Evolutionary conservation across 2,329 filamentous ascomycete species (phyloP).

Genomic region (Bisporella sp.): DNA sequence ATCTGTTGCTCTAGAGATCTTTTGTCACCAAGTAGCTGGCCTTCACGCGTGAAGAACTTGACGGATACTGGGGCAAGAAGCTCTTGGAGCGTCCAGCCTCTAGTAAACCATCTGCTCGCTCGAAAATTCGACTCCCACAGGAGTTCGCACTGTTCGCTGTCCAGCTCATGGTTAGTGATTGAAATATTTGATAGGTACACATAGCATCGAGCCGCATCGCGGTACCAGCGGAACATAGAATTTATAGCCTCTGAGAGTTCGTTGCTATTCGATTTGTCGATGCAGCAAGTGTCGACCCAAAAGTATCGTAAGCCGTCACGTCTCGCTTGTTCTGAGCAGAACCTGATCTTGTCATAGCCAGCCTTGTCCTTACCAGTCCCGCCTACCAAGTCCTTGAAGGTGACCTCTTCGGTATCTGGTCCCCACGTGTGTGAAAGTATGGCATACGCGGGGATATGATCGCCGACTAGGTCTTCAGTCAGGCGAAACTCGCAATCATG

Average conservation of each 20-base stretch:
- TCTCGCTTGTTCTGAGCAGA: constrained; percentile 4
- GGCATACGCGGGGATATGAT: constrained; percentile 2
- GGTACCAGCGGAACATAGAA: neutral
- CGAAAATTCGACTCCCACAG: neutral
- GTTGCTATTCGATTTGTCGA: neutral
- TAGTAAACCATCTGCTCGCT: neutral
- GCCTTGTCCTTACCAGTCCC: constrained; percentile 3
- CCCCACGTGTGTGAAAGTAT: constrained; percentile 8
- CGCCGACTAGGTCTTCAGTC: constrained; percentile 2
- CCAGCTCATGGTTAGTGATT: neutral
- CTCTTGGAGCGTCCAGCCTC: neutral
- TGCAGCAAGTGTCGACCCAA: neutral
- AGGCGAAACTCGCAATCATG: constrained; percentile 1
- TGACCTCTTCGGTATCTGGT: constrained; percentile 5
- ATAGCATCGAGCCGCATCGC: too few species aligned
- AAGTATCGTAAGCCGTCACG: constrained; percentile 5
- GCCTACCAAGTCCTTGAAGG: neutral
- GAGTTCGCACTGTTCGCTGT: neutral
- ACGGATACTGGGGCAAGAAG: constrained; percentile 6
- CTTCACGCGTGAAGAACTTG: constrained; percentile 6
- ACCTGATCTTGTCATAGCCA: constrained; percentile 3
- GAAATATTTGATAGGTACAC: neutral
- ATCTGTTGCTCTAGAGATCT: constrained; percentile 5
- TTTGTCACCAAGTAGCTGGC: constrained; percentile 8
- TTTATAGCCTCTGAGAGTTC: constrained; percentile 3